Percentiles rank a stretch among this genome's conserved stretches.
These are phyloP conservation scores for Colletotrichum sp. DNA, from an alignment of 2,329 filamentous ascomycete species.

Conservation along the genomic window DNA sequence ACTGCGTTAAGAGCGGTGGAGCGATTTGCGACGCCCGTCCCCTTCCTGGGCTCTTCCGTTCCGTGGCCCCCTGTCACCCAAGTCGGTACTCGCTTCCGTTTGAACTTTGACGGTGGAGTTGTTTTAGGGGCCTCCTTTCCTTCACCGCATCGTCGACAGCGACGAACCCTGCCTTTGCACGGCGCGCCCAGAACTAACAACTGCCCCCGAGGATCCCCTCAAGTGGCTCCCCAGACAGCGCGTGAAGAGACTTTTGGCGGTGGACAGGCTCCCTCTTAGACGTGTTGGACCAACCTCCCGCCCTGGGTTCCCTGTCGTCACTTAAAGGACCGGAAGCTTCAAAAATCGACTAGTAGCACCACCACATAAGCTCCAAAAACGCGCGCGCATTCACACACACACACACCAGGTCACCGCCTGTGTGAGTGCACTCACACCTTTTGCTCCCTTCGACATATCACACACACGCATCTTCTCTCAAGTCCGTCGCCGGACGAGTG, in stretches of 20 bases:
- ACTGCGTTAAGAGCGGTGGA: background rate
- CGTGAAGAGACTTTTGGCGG: background rate
- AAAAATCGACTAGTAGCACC: constrained; percentile 6
- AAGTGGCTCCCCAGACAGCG: constrained; percentile 5
- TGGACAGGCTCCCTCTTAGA: constrained; percentile 14
- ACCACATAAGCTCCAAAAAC: background rate
- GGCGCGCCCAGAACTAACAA: background rate
- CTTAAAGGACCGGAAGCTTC: constrained; percentile 8
- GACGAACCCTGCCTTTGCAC: background rate
- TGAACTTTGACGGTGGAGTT: constrained; percentile 8
- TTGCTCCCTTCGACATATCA: background rate
- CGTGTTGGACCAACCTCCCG: constrained; percentile 14
- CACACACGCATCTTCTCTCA: background rate
- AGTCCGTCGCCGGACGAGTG: background rate
- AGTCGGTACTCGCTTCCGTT: constrained; percentile 15
- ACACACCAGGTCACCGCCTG: constrained; percentile 14
- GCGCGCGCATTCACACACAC: background rate
- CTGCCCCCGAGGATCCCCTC: background rate
- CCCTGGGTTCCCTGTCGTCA: constrained; percentile 10
- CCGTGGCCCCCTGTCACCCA: constrained; percentile 8
- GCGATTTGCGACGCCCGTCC: constrained; percentile 3
- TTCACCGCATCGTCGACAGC: constrained; percentile 18
- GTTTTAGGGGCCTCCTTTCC: constrained; percentile 16
- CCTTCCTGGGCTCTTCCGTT: background rate
- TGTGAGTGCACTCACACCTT: constrained; percentile 2